These are phyloP conservation scores for Cladophialophora exuberans DNA, from an alignment of 2,329 filamentous ascomycete genomes.

Conservation along the genomic window DNA sequence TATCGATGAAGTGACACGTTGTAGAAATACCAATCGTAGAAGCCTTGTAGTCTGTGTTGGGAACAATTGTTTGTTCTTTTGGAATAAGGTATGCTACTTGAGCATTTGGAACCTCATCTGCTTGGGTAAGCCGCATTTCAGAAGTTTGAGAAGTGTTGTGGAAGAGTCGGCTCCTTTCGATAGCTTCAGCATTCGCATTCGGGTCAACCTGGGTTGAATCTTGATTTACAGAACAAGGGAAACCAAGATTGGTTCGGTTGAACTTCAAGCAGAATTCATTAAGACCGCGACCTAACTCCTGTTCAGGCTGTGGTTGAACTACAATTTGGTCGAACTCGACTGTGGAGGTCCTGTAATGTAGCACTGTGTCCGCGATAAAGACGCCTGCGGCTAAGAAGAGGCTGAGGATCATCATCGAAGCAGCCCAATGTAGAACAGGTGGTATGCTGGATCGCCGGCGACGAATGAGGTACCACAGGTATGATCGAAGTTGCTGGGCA, in stretches of 20 bases:
- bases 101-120: not conserved
- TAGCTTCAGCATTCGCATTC: conserved; percentile 9
- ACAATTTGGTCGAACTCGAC: conserved; percentile 13
- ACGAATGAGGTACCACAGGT: conserved; percentile 18
- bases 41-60: conserved; percentile 18
- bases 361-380: conserved; percentile 21
- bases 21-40: conserved; percentile 25
- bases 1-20: conserved; percentile 13
- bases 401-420: conserved; percentile 15
- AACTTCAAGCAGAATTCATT: conserved; percentile 24
- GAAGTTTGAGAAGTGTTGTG: conserved; percentile 17
- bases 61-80: not conserved
- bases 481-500: conserved; percentile 20
- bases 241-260: conserved; percentile 17
- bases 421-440: conserved; percentile 15
- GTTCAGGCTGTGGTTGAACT: conserved; percentile 2
- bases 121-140: conserved; percentile 8
- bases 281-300: conserved; percentile 21
- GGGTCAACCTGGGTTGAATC: not conserved
- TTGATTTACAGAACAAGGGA: conserved; percentile 19
- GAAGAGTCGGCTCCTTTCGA: conserved; percentile 16
- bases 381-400: conserved; percentile 18
- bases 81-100: conserved; percentile 14
- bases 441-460: conserved; percentile 13
- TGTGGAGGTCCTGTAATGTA: conserved; percentile 27